Evolutionary conservation across 2,329 filamentous ascomycete genomes (phyloP).

Genomic region (Aspergillus sp.): DNA sequence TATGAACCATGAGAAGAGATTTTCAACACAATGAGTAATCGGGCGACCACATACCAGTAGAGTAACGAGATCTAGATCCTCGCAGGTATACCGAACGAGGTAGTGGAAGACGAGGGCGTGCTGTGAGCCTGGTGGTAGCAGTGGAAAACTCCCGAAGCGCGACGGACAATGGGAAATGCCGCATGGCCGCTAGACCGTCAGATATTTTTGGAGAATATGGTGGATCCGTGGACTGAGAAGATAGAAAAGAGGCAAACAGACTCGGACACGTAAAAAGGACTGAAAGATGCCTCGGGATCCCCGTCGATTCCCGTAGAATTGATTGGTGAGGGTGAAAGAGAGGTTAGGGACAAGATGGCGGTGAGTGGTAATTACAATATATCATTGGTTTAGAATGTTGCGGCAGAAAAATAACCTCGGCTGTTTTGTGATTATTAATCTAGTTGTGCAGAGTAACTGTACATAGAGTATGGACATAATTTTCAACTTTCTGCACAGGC

Average conservation of each 20-base stretch:
- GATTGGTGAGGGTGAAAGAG: not conserved
- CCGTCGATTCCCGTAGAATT: not conserved
- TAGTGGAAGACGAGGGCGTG: not conserved
- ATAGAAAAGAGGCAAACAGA: not conserved
- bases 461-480: too few species aligned
- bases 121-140: slow-evolving; percentile 5
- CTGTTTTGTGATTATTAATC: not conserved
- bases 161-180: slow-evolving; percentile 7
- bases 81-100: slow-evolving; percentile 1
- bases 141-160: slow-evolving; percentile 13
- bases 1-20: not conserved
- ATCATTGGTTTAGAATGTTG: not conserved
- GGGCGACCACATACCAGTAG: not conserved
- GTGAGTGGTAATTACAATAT: not conserved
- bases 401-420: not conserved
- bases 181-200: not conserved
- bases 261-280: not conserved
- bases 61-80: slow-evolving; percentile 3
- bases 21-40: not conserved
- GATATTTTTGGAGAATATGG: not conserved
- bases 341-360: not conserved
- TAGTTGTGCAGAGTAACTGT: not conserved
- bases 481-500: too few species aligned
- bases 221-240: not conserved
- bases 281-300: not conserved